Evolutionary conservation across 1,284 basidiomycete species (phyloP).

Genomic region (Trichosporon inkin): DNA sequence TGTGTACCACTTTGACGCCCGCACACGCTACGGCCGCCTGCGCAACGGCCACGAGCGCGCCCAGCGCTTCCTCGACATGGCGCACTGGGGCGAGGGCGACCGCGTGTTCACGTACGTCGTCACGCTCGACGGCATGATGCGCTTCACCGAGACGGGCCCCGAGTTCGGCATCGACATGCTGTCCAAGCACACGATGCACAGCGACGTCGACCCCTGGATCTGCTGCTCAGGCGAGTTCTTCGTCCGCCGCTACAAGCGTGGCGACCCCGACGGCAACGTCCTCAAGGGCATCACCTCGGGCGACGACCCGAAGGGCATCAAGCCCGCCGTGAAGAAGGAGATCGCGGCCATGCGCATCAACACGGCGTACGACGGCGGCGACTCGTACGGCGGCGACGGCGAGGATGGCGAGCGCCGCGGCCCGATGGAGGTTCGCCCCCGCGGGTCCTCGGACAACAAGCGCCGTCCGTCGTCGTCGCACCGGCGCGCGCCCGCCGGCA

Average conservation of each 20-base stretch:
- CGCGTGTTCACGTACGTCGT: slow-evolving; percentile 55
- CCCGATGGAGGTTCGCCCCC: neutral
- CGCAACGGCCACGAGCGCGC: slow-evolving; percentile 37
- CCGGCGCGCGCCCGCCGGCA: neutral
- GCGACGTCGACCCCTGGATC: slow-evolving; percentile 50
- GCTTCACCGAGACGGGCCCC: slow-evolving; percentile 57
- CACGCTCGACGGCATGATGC: slow-evolving; percentile 53
- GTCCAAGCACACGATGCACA: slow-evolving; percentile 58
- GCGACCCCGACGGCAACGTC: slow-evolving; percentile 24
- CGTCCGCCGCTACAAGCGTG: slow-evolving; percentile 15
- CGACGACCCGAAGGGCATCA: neutral
- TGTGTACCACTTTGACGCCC: slow-evolving; percentile 53
- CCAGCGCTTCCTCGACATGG: slow-evolving; percentile 52
- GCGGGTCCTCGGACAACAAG: neutral
- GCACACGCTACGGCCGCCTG: slow-evolving; percentile 50
- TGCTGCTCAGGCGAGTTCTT: slow-evolving; percentile 47
- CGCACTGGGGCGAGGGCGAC: slow-evolving; percentile 52
- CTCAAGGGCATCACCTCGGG: neutral
- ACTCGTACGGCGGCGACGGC: neutral
- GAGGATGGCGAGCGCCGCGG: neutral
- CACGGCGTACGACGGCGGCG: slow-evolving; percentile 3
- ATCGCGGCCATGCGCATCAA: slow-evolving; percentile 8
- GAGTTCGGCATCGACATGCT: slow-evolving; percentile 55
- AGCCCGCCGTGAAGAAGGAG: slow-evolving; percentile 12
- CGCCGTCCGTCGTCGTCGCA: neutral